Percentiles rank a stretch among this genome's conserved stretches.
phyloP scores from a whole-genome alignment of 306 rosid species.

The Elaeagnus macrophylla region DNA sequence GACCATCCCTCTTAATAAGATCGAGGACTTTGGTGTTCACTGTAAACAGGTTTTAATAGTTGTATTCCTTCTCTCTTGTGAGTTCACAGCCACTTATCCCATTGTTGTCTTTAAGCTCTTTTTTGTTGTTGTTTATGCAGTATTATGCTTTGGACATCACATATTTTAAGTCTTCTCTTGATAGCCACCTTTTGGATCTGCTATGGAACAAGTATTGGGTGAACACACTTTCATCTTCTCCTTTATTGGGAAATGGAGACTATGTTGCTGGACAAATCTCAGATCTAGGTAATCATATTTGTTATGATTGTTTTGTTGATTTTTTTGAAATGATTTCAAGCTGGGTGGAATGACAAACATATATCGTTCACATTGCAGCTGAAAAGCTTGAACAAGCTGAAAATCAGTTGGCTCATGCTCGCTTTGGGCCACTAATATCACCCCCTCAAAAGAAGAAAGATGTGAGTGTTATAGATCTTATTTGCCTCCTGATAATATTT shows the following conservation, averaged over 20 bases:
- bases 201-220: constrained; percentile 98
- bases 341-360: constrained; percentile 3
- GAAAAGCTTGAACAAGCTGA: constrained; percentile 95
- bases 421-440: constrained; percentile 67
- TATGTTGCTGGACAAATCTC: constrained; percentile 95
- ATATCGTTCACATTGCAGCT: constrained; percentile 43
- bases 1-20: constrained; percentile 88
- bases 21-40: constrained; percentile 98
- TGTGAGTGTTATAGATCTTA: constrained; percentile 28
- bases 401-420: constrained; percentile 84
- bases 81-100: background rate
- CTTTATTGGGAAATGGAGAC: constrained; percentile 89
- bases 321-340: background rate
- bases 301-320: constrained; percentile 2
- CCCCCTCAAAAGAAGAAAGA: constrained; percentile 83
- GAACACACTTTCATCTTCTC: constrained; percentile 86
- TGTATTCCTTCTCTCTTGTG: background rate
- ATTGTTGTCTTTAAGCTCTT: constrained; percentile 10
- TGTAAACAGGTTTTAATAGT: constrained; percentile 66
- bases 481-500: background rate
- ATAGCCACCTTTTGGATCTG: constrained; percentile 84
- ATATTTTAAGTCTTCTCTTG: constrained; percentile 91
- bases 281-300: constrained; percentile 58
- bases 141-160: constrained; percentile 92
- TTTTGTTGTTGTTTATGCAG: constrained; percentile 38